Evolutionary conservation across 345 rosid species (phyloP).

Genomic region (Syzygium oleosum): DNA sequence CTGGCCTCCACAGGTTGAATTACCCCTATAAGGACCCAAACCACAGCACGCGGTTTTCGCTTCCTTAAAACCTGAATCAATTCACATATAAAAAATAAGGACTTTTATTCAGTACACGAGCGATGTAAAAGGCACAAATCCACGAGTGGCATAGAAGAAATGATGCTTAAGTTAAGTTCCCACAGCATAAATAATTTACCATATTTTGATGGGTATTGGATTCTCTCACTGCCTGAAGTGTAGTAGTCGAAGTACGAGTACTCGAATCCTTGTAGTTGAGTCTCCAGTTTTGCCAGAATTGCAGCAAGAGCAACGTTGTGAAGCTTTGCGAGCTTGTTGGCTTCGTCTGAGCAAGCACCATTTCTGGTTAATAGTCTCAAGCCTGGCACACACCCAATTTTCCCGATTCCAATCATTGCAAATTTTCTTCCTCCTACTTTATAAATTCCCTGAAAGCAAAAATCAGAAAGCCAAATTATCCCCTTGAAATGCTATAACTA

Average conservation of each 20-base stretch:
- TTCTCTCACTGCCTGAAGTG: conserved; percentile 8
- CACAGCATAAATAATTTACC: conserved; percentile 5
- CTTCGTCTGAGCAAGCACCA: background rate
- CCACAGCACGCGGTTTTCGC: conserved; percentile 7
- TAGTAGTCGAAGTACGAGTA: conserved; percentile 19
- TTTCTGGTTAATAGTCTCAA: background rate
- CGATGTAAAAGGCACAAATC: background rate
- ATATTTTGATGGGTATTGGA: conserved; percentile 21
- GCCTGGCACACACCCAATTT: background rate
- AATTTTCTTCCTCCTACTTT: conserved; percentile 3
- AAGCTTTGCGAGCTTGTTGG: conserved; percentile 1
- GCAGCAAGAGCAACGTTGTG: conserved; percentile 17
- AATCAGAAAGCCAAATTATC: background rate
- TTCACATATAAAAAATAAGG: background rate
- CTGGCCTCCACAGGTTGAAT: conserved; percentile 1
- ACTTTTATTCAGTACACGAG: background rate
- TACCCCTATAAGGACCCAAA: conserved; percentile 1
- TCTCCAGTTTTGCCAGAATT: conserved; percentile 2
- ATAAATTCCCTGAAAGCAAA: background rate
- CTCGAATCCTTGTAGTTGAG: conserved; percentile 21
- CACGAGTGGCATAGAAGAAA: background rate
- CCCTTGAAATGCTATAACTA: background rate
- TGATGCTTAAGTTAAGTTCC: background rate
- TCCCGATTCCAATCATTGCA: background rate
- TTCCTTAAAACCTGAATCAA: conserved; percentile 9